Percentiles rank a stretch among this genome's conserved stretches.
phyloP scores from a whole-genome alignment of 306 rosid species.

The Leucaena leucocephala region DNA sequence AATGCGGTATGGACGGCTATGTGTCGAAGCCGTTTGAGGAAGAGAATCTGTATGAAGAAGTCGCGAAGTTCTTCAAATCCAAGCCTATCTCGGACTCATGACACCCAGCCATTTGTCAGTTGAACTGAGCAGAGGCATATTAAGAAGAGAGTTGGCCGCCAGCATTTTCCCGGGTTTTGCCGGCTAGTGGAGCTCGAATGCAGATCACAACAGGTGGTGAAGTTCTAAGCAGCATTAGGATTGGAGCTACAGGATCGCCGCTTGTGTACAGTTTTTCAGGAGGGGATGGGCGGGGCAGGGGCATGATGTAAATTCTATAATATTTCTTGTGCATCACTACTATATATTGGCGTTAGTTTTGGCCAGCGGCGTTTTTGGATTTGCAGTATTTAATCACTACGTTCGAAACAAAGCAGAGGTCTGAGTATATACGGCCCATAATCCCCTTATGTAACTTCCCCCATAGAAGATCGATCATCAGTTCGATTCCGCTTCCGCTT shows the following conservation, averaged over 20 bases:
- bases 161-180: constrained; percentile 42
- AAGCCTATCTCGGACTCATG: constrained; percentile 42
- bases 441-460: too few species aligned
- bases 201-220: constrained; percentile 17
- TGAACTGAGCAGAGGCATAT: neutral
- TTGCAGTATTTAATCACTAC: neutral
- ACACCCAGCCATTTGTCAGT: neutral
- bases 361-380: constrained; percentile 7
- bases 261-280: constrained; percentile 56
- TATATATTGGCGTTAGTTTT: constrained; percentile 36
- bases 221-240: constrained; percentile 53
- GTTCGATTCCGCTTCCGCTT: too few species aligned
- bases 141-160: constrained; percentile 22
- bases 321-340: constrained; percentile 46
- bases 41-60: constrained; percentile 89
- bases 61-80: constrained; percentile 74
- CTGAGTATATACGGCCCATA: too few species aligned
- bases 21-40: constrained; percentile 98
- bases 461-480: too few species aligned
- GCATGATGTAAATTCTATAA: constrained; percentile 63
- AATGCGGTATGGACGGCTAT: constrained; percentile 95
- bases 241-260: constrained; percentile 40
- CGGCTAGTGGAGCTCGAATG: neutral
- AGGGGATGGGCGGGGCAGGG: constrained; percentile 38
- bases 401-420: neutral